Evolutionary conservation across 2,329 filamentous ascomycete species (phyloP), one percentile per base, ranked within the genome.

Genomic region (Aspergillus versicolor): DNA sequence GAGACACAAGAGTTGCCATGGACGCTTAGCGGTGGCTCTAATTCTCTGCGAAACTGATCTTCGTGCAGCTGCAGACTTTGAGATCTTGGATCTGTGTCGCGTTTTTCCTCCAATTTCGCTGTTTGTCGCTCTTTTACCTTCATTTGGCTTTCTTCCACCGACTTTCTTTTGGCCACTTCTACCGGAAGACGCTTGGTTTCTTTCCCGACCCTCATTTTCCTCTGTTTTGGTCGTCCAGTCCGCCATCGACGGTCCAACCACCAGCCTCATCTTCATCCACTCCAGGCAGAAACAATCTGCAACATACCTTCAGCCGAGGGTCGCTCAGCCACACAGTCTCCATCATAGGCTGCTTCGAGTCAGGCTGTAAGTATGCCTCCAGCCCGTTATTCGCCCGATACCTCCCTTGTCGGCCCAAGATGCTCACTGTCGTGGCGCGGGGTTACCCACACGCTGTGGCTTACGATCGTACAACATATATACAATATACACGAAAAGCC

Each of bases 1-100:
- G 47, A 40, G n/a, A 8, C n/a, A 21, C 6, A 48, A 37, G 34
- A 19, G 17, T 34, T 15, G 55, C 50, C 50, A 50, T 57, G 38
- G 48, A 57, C 11, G 52, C 54, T 57, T 57, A 48, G 37, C 54
- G 42, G 41, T n/a, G 50, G 45, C 45, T 22, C 13, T 15, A 13
- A 52, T 27, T 45, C n/a, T 30, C 43, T n/a, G 9, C 24, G 21
- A 37, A 37, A 37, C 34, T 37, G 34, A 37, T 37, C 34, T 15
- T 37, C 34, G 12, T 37, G 34, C 34, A n/a, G 34, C 34, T 15
- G 34, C 34, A 37, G 34, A n/a, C 34, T 37, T n/a, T 15, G 13
- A 37, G 34, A 37, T 37, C 34, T 37, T 37, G 34, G 12, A 42
- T 17, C 17, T 17, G 17, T 42, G n/a, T 42, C n/a, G 13, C 9